Evolutionary conservation across 176 grass and related monocot genomes (phyloP), one percentile per base, ranked within the genome.

Genomic region (Phoenix roebelenii): DNA sequence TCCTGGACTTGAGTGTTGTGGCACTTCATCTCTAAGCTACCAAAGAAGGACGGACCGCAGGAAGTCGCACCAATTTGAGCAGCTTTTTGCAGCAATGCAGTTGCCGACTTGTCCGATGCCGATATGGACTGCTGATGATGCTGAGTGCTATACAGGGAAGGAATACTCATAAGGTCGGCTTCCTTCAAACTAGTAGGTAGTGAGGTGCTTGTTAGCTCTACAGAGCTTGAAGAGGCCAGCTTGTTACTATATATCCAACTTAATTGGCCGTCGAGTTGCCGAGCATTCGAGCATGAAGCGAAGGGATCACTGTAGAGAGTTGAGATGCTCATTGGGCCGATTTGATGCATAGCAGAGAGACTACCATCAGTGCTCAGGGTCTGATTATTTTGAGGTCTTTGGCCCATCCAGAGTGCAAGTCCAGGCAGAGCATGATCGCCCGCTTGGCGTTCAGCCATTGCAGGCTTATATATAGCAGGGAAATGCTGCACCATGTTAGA

Each of bases 1-100:
- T 18, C 44, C 7, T 51, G 49, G 48, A 52, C 23, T 44, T 22
- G 18, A 65, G 3, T 25, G 22, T 5, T 52, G 3, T 16, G 15
- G 17, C 63, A 17, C 50, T 35, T 67, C 25, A 22, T 55, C 65
- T 67, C 65, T 20, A 55, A 55, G 23, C 52, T 5, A 9, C 52
- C 17, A 5, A 67, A 24, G 17, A 55, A 23, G 15, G 51, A 30
- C 5, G 64, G 9, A 16, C 17, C 26, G 39, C 20, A 49, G 22
- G 48, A 4, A 23, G 25, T 39, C 7, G 23, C 52, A 7, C 65
- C 51, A 35, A 55, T 18, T 16, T 26, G 57, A 16, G 57, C 57
- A 59, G 57, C 57, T 17, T 59, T 59, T 24, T 59, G 57, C 24
- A 59, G 57, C 15, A 59, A 24, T 24, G 57, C 57, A 17, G 57